A percentile compares a stretch with the other conserved stretches of the same genome.
Evolutionary conservation across 163 green algal species (phyloP).

Genomic region (Chlamydomonas reinhardtii): DNA sequence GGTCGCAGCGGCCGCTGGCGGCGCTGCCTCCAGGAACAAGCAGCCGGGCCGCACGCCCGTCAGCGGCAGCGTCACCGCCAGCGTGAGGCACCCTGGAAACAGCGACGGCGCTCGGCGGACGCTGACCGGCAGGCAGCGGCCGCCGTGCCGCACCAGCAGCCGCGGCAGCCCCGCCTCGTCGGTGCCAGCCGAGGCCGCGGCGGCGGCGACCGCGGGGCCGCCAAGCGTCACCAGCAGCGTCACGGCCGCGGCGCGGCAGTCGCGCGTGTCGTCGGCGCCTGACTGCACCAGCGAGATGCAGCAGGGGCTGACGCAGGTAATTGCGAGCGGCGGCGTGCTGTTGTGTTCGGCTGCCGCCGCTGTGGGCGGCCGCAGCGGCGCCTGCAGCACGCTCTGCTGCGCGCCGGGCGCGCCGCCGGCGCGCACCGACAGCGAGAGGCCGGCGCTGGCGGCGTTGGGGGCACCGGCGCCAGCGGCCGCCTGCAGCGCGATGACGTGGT

Average conservation of each 20-base stretch:
- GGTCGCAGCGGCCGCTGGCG: neutral
- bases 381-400: too few species aligned
- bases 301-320: constrained; percentile 35
- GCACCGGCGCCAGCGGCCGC: neutral
- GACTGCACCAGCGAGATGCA: constrained; percentile 2
- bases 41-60: constrained; percentile 10
- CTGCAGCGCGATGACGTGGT: neutral
- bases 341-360: neutral
- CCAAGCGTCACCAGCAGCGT: constrained; percentile 22
- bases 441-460: too few species aligned
- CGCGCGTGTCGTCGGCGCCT: constrained; percentile 19
- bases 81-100: neutral
- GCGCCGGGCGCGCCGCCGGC: too few species aligned
- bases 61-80: neutral
- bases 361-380: too few species aligned
- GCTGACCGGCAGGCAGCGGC: constrained; percentile 13
- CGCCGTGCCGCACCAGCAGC: constrained; percentile 21
- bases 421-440: too few species aligned
- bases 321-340: neutral
- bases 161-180: neutral
- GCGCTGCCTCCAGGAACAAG: constrained; percentile 26
- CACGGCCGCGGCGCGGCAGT: neutral
- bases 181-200: neutral
- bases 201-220: neutral
- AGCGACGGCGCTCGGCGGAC: neutral